Conservation (phyloP, 345 rosid species). For the Dipteronia dyeriana region DNA sequence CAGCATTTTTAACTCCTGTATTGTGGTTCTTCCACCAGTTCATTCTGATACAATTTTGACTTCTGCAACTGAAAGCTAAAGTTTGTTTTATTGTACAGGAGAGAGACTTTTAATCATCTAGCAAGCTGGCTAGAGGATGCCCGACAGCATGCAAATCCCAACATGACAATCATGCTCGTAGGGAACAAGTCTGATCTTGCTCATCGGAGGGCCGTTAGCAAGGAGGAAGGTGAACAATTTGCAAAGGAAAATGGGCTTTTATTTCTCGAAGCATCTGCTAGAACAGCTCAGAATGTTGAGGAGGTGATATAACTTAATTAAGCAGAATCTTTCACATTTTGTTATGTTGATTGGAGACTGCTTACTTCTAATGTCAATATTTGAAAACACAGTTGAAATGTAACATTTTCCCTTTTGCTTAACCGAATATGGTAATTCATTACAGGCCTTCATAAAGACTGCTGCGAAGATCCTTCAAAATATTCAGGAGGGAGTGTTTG, state of each 20-base stretch:
- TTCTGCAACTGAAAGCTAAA: constrained; percentile 19
- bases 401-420: not conserved
- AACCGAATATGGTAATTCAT: not conserved
- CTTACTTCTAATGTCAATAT: not conserved
- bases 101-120: constrained; percentile 96
- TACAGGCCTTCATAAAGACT: constrained; percentile 86
- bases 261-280: constrained; percentile 95
- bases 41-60: not conserved
- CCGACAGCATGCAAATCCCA: constrained; percentile 96
- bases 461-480: constrained; percentile 92
- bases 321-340: not conserved
- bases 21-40: not conserved
- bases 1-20: not conserved
- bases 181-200: constrained; percentile 96
- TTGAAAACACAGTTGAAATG: not conserved
- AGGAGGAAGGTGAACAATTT: constrained; percentile 97
- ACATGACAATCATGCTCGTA: constrained; percentile 87
- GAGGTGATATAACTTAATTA: constrained; percentile 50
- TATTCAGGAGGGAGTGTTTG: constrained; percentile 85
- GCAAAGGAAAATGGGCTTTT: constrained; percentile 92
- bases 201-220: constrained; percentile 89
- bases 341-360: not conserved
- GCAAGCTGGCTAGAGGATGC: constrained; percentile 99
- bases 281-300: constrained; percentile 97
- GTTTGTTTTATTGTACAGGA: constrained; percentile 48